Evolutionary conservation across 352 stramenopile genomes (phyloP), one percentile per base, ranked within the genome.

Genomic region (Phytophthora idaei): DNA sequence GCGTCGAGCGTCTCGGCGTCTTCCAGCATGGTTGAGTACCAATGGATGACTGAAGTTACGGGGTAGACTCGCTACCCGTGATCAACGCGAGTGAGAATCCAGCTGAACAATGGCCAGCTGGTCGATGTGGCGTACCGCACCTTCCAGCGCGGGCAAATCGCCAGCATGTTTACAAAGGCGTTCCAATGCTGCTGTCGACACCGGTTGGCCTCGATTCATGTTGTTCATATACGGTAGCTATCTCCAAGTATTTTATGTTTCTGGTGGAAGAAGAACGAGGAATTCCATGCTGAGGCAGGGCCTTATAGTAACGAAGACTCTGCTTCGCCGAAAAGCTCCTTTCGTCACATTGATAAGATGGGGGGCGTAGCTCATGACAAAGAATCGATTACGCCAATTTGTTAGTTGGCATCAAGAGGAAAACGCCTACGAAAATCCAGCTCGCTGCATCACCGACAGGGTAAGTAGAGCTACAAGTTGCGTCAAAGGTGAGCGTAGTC

Each of bases 1-100:
- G 31, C 57, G 27, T 71, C 57, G n/a, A 71, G 49, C 28, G 49
- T 42, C 17, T 71, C 57, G n/a, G 31, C 31, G 6, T 71, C 28
- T 17, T 55, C 25, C 29, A 54, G 21, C 44, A 62, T 71, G 8
- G 14, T 49, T 1, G 17, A 45, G 8, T 11, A 42, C 25, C 2
- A 51, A 50, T n/a, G 7, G 55, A 59, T 59, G 55, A 69, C 47
- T 51, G 21, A 47, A 4, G 17, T 5, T 39, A 32, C 36, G 47
- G 44, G 52, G 61, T 45, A 34, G 4, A 29, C 2, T 31, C 21
- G 17, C 9, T 3, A 15, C 29, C 12, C 15, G 51, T 67, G 60
- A 67, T 67, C 58, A 46, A 45, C 3, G 9, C 3, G 34, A 61
- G 11, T 42, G 36, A 42, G 32, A 63, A 68, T 68, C 61, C 61